Percentiles rank a stretch among this genome's conserved stretches.
These are phyloP conservation scores for Conidiobolus incongruus DNA, from an alignment of 371 early-diverging fungal genomes.

Conservation along the genomic window DNA sequence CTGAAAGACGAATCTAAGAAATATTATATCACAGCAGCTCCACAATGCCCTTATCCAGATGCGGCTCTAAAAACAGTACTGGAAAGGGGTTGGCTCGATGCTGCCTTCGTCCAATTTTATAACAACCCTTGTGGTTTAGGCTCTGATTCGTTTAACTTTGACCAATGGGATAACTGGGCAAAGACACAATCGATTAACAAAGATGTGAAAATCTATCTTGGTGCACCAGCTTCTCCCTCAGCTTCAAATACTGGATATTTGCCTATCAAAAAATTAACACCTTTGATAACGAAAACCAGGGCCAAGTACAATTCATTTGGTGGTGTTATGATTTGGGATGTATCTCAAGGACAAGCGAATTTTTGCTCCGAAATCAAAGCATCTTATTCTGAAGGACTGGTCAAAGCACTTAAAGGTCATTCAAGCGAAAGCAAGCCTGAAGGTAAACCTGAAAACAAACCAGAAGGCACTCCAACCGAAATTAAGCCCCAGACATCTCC, in stretches of 20 bases:
- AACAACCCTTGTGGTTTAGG: constrained; percentile 35
- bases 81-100: constrained; percentile 11
- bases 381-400: too few relatives aligned
- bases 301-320: constrained; percentile 20
- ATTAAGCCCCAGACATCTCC: too few relatives aligned
- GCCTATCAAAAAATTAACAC: constrained; percentile 12
- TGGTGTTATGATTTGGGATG: constrained; percentile 48
- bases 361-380: not conserved
- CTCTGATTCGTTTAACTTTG: constrained; percentile 22
- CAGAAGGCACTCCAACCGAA: too few relatives aligned
- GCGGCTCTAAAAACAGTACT: constrained; percentile 8
- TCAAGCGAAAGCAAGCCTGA: too few relatives aligned
- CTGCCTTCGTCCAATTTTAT: constrained; percentile 45
- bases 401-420: too few relatives aligned
- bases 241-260: constrained; percentile 30
- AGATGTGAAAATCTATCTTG: constrained; percentile 28
- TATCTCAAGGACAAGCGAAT: constrained; percentile 7
- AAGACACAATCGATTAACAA: constrained; percentile 21
- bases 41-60: constrained; percentile 47
- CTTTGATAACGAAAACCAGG: constrained; percentile 12
- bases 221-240: constrained; percentile 29
- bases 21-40: constrained; percentile 44
- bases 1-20: constrained; percentile 8
- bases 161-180: constrained; percentile 33
- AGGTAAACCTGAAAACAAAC: too few relatives aligned